Percentiles rank a stretch among this genome's conserved stretches.
These are phyloP conservation scores for rapeseed (Brassica napus) DNA, from an alignment of 345 rosid genomes.

Conservation along the genomic window DNA sequence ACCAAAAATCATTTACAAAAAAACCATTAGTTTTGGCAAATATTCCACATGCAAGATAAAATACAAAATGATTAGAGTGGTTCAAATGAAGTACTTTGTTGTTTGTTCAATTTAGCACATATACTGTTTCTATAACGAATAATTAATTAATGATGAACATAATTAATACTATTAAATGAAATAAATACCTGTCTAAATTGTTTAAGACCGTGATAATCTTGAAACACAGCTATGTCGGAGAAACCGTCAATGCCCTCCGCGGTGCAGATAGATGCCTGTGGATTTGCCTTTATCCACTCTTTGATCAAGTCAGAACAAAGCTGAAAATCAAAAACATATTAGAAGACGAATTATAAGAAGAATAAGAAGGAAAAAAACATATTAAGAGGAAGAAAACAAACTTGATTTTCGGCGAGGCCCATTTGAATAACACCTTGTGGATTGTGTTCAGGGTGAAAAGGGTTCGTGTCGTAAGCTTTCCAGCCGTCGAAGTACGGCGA, in stretches of 20 bases:
- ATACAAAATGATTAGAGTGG: not conserved
- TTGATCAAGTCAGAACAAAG: constrained; percentile 60
- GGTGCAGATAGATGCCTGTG: constrained; percentile 76
- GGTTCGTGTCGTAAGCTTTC: constrained; percentile 74
- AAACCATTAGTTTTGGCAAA: not conserved
- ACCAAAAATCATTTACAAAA: not conserved
- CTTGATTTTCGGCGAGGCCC: constrained; percentile 91
- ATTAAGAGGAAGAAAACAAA: constrained; percentile 26
- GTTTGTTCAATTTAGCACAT: not conserved
- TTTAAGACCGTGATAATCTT: constrained; percentile 79
- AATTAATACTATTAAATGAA: not conserved
- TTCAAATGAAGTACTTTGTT: not conserved
- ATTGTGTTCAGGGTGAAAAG: constrained; percentile 54
- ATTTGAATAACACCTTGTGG: constrained; percentile 79
- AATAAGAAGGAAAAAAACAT: not conserved
- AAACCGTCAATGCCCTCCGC: constrained; percentile 54
- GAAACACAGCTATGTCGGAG: constrained; percentile 67
- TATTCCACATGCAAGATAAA: not conserved
- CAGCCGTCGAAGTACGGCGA: constrained; percentile 82
- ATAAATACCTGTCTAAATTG: constrained; percentile 59
- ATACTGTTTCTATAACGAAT: not conserved
- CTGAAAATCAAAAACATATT: constrained; percentile 38
- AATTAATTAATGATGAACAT: not conserved
- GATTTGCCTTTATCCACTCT: constrained; percentile 65
- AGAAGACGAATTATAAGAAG: not conserved